Conservation (phyloP, 2,329 filamentous ascomycete species). For the Raffaelea ambrosiae region DNA sequence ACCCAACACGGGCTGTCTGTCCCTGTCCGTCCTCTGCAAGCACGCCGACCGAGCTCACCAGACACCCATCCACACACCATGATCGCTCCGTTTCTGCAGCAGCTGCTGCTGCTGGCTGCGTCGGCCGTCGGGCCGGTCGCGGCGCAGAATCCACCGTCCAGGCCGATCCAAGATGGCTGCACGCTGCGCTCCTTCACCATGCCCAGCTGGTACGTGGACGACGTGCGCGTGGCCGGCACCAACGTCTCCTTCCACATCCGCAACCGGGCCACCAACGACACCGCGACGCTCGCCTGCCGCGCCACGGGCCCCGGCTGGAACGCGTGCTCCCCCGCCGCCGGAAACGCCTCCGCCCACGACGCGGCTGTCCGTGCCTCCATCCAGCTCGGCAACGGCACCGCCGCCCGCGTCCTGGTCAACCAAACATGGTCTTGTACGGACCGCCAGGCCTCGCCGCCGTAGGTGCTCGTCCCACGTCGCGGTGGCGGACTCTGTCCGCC, state of each 20-base stretch:
- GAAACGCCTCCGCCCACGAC: neutral
- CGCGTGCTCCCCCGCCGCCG: too few species aligned
- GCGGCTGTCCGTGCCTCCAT: slow-evolving; percentile 3
- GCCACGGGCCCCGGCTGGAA: too few species aligned
- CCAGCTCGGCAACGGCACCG: neutral
- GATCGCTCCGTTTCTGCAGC: too few species aligned
- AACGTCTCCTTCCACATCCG: slow-evolving; percentile 7
- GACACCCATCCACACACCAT: too few species aligned
- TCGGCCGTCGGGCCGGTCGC: too few species aligned
- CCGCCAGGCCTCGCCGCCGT: neutral
- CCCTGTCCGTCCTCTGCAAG: too few species aligned
- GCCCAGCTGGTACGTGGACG: slow-evolving; percentile 16
- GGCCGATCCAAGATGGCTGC: slow-evolving; percentile 4
- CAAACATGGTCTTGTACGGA: slow-evolving; percentile 16
- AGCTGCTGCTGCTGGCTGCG: too few species aligned
- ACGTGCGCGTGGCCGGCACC: slow-evolving; percentile 5
- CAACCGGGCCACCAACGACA: slow-evolving; percentile 15
- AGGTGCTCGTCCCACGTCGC: too few species aligned
- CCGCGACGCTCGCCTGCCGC: slow-evolving; percentile 9
- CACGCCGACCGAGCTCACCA: too few species aligned
- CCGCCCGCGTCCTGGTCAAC: slow-evolving; percentile 9
- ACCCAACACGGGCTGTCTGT: too few species aligned
- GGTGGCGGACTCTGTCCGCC: too few species aligned
- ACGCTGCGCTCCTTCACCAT: slow-evolving; percentile 15
- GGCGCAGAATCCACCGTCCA: too few species aligned